A percentile compares a stretch with the other conserved stretches of the same genome.
phyloP scores from a whole-genome alignment of 352 stramenopile species.

The Globisporangium yorkense region DNA sequence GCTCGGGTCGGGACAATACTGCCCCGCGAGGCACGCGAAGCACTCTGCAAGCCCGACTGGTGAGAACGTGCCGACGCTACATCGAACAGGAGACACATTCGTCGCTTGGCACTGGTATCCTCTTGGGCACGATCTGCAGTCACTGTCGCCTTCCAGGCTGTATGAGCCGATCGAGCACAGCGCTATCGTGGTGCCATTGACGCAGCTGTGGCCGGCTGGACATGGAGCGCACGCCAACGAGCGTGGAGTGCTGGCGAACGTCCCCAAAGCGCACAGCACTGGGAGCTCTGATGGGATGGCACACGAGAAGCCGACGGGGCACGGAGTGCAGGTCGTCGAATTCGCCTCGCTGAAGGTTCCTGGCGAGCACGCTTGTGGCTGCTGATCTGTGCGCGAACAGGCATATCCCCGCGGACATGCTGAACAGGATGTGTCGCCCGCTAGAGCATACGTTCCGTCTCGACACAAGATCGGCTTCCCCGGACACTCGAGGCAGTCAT shows the following conservation, averaged over 20 bases:
- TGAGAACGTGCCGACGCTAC: constrained; percentile 23
- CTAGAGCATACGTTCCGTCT: constrained; percentile 10
- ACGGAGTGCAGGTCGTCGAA: constrained; percentile 24
- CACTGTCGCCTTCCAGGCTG: background rate
- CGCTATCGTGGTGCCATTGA: constrained; percentile 11
- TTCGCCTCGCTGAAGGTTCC: constrained; percentile 14
- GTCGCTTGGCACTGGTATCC: background rate
- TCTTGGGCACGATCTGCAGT: background rate
- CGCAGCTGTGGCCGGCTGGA: constrained; percentile 42
- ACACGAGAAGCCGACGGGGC: constrained; percentile 25
- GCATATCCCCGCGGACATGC: constrained; percentile 25
- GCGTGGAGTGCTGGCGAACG: constrained; percentile 20
- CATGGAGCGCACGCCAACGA: constrained; percentile 26
- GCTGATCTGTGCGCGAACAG: constrained; percentile 15
- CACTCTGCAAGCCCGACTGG: constrained; percentile 24
- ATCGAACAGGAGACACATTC: background rate
- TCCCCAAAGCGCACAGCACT: constrained; percentile 18
- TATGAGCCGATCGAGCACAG: background rate
- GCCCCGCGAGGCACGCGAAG: constrained; percentile 31
- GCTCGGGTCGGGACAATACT: constrained; percentile 35
- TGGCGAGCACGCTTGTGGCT: constrained; percentile 8
- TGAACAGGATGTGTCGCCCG: constrained; percentile 20
- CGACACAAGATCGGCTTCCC: constrained; percentile 10
- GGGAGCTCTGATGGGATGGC: constrained; percentile 15
- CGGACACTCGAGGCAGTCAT: constrained; percentile 19